A percentile compares a stretch with the other conserved stretches of the same genome.
These are phyloP conservation scores for Vigna nakashimae DNA, from an alignment of 306 rosid genomes.

Conservation along the genomic window DNA sequence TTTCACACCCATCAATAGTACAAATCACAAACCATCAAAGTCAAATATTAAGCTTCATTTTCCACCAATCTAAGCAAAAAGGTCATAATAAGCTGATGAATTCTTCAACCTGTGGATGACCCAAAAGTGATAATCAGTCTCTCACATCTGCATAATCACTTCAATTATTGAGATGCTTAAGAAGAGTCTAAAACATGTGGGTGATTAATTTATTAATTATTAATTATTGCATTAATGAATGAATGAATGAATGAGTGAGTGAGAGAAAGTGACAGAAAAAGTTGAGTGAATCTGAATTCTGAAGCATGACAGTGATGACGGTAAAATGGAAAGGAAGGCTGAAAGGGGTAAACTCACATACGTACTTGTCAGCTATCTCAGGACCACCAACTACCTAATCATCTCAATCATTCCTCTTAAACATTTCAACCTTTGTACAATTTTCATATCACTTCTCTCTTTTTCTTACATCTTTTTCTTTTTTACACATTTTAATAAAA, in stretches of 20 bases:
- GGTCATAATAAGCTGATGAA: not conserved
- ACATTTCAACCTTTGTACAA: too few relatives aligned
- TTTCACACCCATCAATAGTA: conserved; percentile 22
- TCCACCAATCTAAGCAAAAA: not conserved
- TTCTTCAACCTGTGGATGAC: not conserved
- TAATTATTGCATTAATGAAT: not conserved
- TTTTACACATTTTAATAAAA: too few relatives aligned
- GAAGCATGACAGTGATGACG: conserved; percentile 32
- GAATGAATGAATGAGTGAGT: not conserved
- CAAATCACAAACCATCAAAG: conserved; percentile 21
- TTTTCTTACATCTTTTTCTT: too few relatives aligned
- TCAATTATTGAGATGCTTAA: conserved; percentile 12
- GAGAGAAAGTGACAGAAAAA: not conserved
- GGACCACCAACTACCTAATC: conserved; percentile 3
- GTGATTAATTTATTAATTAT: not conserved
- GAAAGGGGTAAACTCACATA: conserved; percentile 5
- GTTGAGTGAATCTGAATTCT: conserved; percentile 36
- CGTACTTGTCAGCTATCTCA: conserved; percentile 21
- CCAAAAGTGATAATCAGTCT: not conserved
- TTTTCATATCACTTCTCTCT: too few relatives aligned
- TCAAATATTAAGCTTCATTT: conserved; percentile 40
- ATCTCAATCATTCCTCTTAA: not conserved
- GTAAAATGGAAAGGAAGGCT: conserved; percentile 34
- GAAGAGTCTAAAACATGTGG: not conserved
- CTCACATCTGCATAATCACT: not conserved